Conservation (phyloP, 2,329 filamentous ascomycete genomes). For the Chaetomium olivaceum region DNA sequence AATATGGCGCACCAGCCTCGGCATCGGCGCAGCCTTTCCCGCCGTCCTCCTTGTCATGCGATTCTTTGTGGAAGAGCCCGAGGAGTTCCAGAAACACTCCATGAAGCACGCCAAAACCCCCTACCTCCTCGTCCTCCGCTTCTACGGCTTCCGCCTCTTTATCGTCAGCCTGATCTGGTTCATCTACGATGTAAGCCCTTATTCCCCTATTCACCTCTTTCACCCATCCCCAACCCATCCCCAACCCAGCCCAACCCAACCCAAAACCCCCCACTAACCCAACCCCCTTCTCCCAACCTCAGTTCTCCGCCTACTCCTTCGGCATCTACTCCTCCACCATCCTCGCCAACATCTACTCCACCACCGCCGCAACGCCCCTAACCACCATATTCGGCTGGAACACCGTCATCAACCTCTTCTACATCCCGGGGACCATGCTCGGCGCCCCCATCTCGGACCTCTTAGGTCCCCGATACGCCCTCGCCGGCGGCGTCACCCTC, state of each 20-base stretch:
- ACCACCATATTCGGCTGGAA: slow-evolving; percentile 87
- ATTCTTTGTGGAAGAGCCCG: slow-evolving; percentile 72
- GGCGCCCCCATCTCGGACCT: slow-evolving; percentile 77
- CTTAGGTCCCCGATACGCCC: slow-evolving; percentile 74
- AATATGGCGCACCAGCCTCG: slow-evolving; percentile 81
- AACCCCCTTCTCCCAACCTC: not conserved
- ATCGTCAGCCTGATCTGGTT: slow-evolving; percentile 80
- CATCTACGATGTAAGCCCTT: slow-evolving; percentile 66
- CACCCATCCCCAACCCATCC: not conserved
- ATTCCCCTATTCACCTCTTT: not conserved
- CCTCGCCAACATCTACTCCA: slow-evolving; percentile 60
- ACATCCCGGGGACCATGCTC: slow-evolving; percentile 76
- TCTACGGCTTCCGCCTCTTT: slow-evolving; percentile 72
- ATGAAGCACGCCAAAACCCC: slow-evolving; percentile 64
- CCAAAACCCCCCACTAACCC: not conserved
- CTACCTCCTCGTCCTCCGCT: slow-evolving; percentile 58
- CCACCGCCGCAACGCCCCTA: slow-evolving; percentile 57
- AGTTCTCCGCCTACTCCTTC: slow-evolving; percentile 82
- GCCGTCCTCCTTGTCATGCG: slow-evolving; percentile 70
- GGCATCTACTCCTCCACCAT: slow-evolving; percentile 81
- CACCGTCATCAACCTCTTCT: slow-evolving; percentile 84
- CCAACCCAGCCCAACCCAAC: not conserved
- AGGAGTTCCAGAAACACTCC: slow-evolving; percentile 70
- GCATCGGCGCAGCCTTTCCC: slow-evolving; percentile 76
- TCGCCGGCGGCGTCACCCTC: slow-evolving; percentile 67